These are phyloP conservation scores for Mollisiaceae sp. DNA, from an alignment of 2,329 filamentous ascomycete species.

Conservation along the genomic window DNA sequence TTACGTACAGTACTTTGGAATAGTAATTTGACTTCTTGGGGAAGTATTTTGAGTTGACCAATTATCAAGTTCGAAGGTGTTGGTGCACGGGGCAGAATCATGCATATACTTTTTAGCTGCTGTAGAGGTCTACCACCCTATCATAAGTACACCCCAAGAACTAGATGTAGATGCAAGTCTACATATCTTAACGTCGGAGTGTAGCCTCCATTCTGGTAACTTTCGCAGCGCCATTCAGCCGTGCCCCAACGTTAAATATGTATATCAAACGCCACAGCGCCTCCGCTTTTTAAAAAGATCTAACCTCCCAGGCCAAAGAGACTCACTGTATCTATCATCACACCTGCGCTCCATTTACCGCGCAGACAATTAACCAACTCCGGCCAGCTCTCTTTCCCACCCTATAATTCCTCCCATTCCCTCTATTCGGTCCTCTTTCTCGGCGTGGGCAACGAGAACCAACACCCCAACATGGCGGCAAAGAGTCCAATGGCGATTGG, in stretches of 20 bases:
- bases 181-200: slow-evolving; percentile 30
- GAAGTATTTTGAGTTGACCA: no score
- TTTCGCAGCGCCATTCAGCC: slow-evolving; percentile 27
- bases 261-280: slow-evolving; percentile 35
- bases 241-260: slow-evolving; percentile 34
- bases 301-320: not conserved
- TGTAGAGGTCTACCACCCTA: no score
- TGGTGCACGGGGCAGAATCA: no score
- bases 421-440: slow-evolving; percentile 64
- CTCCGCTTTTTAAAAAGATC: slow-evolving; percentile 22
- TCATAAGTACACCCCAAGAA: not conserved
- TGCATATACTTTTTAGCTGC: no score
- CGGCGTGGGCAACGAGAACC: slow-evolving; percentile 61
- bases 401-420: no score
- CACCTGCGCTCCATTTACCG: no score
- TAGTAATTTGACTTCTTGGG: no score
- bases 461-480: slow-evolving; percentile 67
- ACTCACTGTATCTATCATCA: no score
- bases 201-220: slow-evolving; percentile 28
- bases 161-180: not conserved
- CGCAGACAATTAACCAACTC: no score
- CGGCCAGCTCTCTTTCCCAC: no score
- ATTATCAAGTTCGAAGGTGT: no score
- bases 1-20: no score
- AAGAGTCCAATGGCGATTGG: slow-evolving; percentile 71